These are phyloP conservation scores for Magnusiomyces tetraspermus DNA, from an alignment of 1,139 yeast genomes.

Conservation along the genomic window DNA sequence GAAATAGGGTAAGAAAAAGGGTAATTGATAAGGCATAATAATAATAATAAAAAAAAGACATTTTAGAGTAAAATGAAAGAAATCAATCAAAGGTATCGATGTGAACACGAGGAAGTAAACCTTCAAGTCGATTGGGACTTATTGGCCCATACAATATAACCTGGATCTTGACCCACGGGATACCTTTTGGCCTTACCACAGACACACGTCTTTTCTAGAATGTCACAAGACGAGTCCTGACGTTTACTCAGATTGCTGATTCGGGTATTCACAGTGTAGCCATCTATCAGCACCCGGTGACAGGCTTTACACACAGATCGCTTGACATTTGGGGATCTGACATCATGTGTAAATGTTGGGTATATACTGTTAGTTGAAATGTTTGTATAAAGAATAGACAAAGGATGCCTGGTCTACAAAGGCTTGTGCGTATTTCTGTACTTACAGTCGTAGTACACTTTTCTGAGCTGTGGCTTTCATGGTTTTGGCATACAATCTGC, in stretches of 20 bases:
- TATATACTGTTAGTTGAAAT: no score
- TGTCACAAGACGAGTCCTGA: neutral
- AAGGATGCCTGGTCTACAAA: neutral
- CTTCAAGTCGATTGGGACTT: neutral
- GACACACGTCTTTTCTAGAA: constrained; percentile 1
- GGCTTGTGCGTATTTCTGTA: neutral
- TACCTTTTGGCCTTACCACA: constrained; percentile 1
- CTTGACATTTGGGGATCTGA: constrained; percentile 3
- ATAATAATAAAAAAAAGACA: no score
- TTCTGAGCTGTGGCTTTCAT: constrained; percentile 46
- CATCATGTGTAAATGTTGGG: neutral
- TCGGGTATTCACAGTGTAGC: neutral
- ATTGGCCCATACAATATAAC: neutral
- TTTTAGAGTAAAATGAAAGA: no score
- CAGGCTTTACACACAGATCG: constrained; percentile 4
- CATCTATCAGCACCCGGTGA: neutral
- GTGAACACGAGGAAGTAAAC: no score
- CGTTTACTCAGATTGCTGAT: neutral
- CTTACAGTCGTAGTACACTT: constrained; percentile 45
- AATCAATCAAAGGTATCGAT: no score
- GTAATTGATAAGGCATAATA: no score
- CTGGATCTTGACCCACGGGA: constrained; percentile 3
- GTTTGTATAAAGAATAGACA: neutral
- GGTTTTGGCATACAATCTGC: constrained; percentile 39
- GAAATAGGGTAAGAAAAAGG: no score